Conservation (phyloP, 2,329 filamentous ascomycete genomes). For the Penicillium sp. region DNA sequence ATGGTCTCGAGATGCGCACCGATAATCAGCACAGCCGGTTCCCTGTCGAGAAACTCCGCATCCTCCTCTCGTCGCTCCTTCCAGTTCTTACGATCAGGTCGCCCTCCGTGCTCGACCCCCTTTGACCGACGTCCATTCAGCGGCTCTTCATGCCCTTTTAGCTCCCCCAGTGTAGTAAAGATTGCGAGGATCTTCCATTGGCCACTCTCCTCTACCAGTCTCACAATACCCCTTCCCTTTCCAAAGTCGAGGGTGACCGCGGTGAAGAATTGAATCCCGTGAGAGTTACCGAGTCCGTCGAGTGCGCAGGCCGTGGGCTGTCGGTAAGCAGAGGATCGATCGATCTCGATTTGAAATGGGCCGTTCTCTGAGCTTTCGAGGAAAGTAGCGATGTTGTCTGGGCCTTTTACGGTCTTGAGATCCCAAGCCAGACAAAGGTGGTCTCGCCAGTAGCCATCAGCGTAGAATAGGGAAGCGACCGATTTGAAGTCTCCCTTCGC, state of each 20-base stretch:
- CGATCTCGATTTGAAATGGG: slow-evolving; percentile 51
- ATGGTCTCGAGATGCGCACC: slow-evolving; percentile 58
- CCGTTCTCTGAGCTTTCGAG: slow-evolving; percentile 44
- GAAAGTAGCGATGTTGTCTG: slow-evolving; percentile 43
- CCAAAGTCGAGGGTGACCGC: slow-evolving; percentile 60
- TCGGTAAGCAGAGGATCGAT: slow-evolving; percentile 39
- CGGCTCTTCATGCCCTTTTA: slow-evolving; percentile 61
- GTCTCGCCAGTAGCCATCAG: slow-evolving; percentile 63
- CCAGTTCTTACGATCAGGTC: slow-evolving; percentile 63
- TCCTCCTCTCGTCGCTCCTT: slow-evolving; percentile 58
- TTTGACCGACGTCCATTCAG: slow-evolving; percentile 54
- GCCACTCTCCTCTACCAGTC: slow-evolving; percentile 51
- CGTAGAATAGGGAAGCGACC: slow-evolving; percentile 52
- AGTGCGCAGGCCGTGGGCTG: slow-evolving; percentile 53
- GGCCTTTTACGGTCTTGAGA: slow-evolving; percentile 57
- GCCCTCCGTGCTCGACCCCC: slow-evolving; percentile 62
- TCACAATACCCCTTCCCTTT: slow-evolving; percentile 60
- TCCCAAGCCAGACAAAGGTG: slow-evolving; percentile 63
- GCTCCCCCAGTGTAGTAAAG: slow-evolving; percentile 62
- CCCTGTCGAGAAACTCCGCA: slow-evolving; percentile 54
- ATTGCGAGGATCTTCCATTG: slow-evolving; percentile 68
- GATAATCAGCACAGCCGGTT: slow-evolving; percentile 65
- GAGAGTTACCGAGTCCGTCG: slow-evolving; percentile 55
- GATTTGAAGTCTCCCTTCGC: slow-evolving; percentile 38
- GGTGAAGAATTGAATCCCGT: slow-evolving; percentile 63